Conservation (phyloP, 257 asterid species). For the Plantago elongata region DNA sequence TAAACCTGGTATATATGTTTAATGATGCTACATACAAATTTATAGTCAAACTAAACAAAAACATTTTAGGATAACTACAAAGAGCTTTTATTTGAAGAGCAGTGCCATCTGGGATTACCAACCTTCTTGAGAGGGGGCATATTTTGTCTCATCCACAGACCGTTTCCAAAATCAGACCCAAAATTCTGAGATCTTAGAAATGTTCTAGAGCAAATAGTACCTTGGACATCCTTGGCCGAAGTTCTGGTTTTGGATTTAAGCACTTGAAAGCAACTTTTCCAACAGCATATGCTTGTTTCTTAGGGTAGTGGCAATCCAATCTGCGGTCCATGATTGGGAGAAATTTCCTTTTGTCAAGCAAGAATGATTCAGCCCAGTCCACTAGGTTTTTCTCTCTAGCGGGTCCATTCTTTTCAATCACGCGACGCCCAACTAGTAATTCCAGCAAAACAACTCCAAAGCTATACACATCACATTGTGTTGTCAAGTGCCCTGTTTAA, state of each 20-base stretch:
- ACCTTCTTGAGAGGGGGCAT: too few relatives aligned
- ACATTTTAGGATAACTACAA: too few relatives aligned
- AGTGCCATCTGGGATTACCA: too few relatives aligned
- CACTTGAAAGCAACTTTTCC: background rate
- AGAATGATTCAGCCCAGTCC: background rate
- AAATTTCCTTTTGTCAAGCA: background rate
- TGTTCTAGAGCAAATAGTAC: conserved; percentile 1
- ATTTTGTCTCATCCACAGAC: too few relatives aligned
- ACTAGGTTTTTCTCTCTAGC: background rate
- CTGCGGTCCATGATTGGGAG: background rate
- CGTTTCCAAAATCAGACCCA: background rate
- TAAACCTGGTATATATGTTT: too few relatives aligned
- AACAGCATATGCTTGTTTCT: background rate
- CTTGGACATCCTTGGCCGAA: background rate
- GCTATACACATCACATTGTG: conserved; percentile 1
- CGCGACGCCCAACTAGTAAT: background rate
- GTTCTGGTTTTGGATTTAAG: background rate
- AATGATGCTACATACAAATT: too few relatives aligned
- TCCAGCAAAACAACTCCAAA: conserved; percentile 1
- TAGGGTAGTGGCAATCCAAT: background rate
- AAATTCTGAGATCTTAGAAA: background rate
- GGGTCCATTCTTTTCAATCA: background rate
- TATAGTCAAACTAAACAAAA: too few relatives aligned
- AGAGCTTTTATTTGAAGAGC: too few relatives aligned
- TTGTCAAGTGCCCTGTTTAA: background rate